Evolutionary conservation across 2,329 filamentous ascomycete species (phyloP), one percentile per base, ranked within the genome.

Genomic region (Colletotrichum godetiae): DNA sequence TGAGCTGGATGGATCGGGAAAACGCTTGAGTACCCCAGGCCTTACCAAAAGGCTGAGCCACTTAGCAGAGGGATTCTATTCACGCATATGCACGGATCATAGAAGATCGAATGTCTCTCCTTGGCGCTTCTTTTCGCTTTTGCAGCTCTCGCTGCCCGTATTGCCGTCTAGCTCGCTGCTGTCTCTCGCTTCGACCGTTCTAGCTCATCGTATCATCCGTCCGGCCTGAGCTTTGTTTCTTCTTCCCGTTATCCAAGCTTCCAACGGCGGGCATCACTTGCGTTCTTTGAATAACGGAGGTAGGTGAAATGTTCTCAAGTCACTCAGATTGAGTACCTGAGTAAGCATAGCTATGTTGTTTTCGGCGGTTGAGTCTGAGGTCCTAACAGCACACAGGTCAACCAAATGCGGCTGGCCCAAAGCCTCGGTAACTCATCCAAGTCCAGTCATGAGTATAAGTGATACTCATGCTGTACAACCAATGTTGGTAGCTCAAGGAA

Each of bases 51-150:
- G 19, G 53, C 29, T 46, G 10, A 37, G 22, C 52, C 29, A 42
- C 61, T 60, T 58, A 35, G 46, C 65, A 27, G 15, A 29, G 42
- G 31, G 29, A 55, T 42, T 42, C 33, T 13, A 60, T 60, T 42
- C 55, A 49, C 35, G 24, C 42, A 35, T 29, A 68, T 62, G 69
- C 69, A 72, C 49, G 35, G 33, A 31, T 42, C 56, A 73, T 70
- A 42, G 22, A 56, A 37, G 35, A 37, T 35, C 13, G 33, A 15
- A 13, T 19, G n/a, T 19, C 11, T 31, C 24, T 15, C 42, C 31
- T 37, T 67, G 37, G 13, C 33, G 22, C 24, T 19, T 13, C 8
- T 12, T 15, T 27, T 15, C 29, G 57, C 8, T 29, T 46, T 10
- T 12, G 6, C n/a, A 57, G 37, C 42, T 13, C 22, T 13, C 22